These are phyloP conservation scores for Phytopythium vexans DNA, from an alignment of 352 stramenopile species.

Conservation along the genomic window DNA sequence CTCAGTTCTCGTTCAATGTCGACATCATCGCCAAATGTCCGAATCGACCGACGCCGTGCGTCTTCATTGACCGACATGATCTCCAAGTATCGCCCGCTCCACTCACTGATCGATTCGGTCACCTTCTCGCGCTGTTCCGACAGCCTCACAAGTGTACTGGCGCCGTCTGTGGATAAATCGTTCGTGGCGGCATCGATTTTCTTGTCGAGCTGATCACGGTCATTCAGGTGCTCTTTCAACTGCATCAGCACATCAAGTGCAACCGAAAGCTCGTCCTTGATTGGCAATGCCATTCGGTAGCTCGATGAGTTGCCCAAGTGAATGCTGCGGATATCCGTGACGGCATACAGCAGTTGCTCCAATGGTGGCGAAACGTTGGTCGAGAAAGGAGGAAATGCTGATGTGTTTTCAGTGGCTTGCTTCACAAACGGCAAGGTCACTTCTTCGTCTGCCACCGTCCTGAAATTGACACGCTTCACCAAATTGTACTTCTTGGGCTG, in stretches of 20 bases:
- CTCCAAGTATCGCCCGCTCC: slow-evolving; percentile 73
- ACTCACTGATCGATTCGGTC: slow-evolving; percentile 62
- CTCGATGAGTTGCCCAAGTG: slow-evolving; percentile 42
- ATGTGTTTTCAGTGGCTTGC: background rate
- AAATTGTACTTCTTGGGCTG: slow-evolving; percentile 75
- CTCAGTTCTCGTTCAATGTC: slow-evolving; percentile 65
- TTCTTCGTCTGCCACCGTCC: slow-evolving; percentile 44
- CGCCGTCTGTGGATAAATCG: slow-evolving; percentile 37
- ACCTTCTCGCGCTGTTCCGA: slow-evolving; percentile 39
- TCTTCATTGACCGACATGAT: slow-evolving; percentile 49
- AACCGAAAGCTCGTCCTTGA: slow-evolving; percentile 40
- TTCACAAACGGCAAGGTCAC: slow-evolving; percentile 51
- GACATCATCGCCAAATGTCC: slow-evolving; percentile 41
- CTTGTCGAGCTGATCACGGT: slow-evolving; percentile 40
- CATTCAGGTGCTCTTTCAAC: slow-evolving; percentile 46
- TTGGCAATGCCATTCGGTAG: slow-evolving; percentile 47
- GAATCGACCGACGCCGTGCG: slow-evolving; percentile 41
- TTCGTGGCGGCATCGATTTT: slow-evolving; percentile 40
- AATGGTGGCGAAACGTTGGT: background rate
- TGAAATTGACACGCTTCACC: slow-evolving; percentile 50
- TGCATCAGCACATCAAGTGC: slow-evolving; percentile 42
- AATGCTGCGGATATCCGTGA: slow-evolving; percentile 67
- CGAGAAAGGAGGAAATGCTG: background rate
- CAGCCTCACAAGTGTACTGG: slow-evolving; percentile 32
- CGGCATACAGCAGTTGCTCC: slow-evolving; percentile 37